phyloP scores from a whole-genome alignment of 2,329 filamentous ascomycete genomes.

The Monilinia aucupariae region DNA sequence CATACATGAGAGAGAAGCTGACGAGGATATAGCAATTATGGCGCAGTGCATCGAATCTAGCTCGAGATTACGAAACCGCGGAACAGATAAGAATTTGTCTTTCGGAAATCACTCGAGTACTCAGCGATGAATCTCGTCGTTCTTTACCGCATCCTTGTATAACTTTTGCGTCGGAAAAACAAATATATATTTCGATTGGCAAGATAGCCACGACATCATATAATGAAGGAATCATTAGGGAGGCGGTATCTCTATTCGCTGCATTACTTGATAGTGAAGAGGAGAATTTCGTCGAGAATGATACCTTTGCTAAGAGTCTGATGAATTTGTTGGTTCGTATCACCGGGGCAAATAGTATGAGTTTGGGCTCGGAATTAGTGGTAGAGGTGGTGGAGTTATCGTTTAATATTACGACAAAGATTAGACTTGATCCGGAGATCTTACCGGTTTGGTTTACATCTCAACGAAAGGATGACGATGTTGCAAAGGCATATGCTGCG shows the following conservation, averaged over 20 bases:
- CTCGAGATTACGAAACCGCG: constrained; percentile 55
- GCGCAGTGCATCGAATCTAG: constrained; percentile 56
- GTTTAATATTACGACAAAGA: constrained; percentile 96
- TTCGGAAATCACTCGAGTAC: constrained; percentile 61
- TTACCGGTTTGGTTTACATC: constrained; percentile 87
- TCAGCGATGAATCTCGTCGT: constrained; percentile 83
- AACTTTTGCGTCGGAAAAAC: constrained; percentile 74
- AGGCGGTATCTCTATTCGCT: constrained; percentile 80
- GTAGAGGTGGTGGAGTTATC: constrained; percentile 85
- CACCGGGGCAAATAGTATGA: constrained; percentile 65
- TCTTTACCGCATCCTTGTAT: constrained; percentile 90
- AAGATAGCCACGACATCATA: constrained; percentile 82
- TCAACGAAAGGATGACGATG: constrained; percentile 35
- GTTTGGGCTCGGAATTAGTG: constrained; percentile 75
- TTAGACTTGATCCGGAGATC: constrained; percentile 80
- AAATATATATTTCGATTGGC: constrained; percentile 83
- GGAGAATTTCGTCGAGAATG: constrained; percentile 86
- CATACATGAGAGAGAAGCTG: no score
- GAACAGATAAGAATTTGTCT: constrained; percentile 58
- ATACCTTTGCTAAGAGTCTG: constrained; percentile 77
- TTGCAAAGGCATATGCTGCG: constrained; percentile 35
- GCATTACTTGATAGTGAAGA: constrained; percentile 94
- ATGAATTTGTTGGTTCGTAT: constrained; percentile 81
- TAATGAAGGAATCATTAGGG: constrained; percentile 79
- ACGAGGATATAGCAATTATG: constrained; percentile 46